Conservation (phyloP, 495 filamentous ascomycete genomes). For the Trichoderma virens region DNA sequence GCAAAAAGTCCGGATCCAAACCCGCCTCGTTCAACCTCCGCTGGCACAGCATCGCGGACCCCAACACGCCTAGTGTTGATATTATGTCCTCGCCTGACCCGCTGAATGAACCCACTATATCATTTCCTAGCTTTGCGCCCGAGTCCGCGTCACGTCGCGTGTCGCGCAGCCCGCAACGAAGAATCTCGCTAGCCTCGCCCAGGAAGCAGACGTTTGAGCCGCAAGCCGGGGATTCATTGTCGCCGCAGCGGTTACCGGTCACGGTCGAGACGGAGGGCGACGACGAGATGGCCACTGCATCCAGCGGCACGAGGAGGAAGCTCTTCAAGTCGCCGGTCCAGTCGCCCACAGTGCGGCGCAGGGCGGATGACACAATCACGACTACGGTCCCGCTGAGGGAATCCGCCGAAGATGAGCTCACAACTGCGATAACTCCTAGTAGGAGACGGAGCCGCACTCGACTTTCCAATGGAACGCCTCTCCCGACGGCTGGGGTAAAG, state of each 20-base stretch:
- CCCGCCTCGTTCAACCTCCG: background rate
- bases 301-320: conserved; percentile 18
- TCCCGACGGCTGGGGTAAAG: conserved; percentile 25
- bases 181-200: conserved; percentile 32
- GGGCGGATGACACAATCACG: conserved; percentile 26
- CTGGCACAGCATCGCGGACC: conserved; percentile 11
- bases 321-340: conserved; percentile 27
- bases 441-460: conserved; percentile 28
- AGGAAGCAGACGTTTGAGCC: conserved; percentile 47
- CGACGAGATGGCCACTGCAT: conserved; percentile 19
- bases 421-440: conserved; percentile 31
- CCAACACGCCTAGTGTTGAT: conserved; percentile 21
- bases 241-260: conserved; percentile 44
- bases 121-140: conserved; percentile 21
- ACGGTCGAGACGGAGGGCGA: conserved; percentile 43
- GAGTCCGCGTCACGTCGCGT: conserved; percentile 19
- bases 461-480: conserved; percentile 31
- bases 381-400: conserved; percentile 45
- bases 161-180: conserved; percentile 22
- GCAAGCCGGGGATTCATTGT: conserved; percentile 39
- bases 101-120: conserved; percentile 26
- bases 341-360: conserved; percentile 15
- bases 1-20: background rate
- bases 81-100: conserved; percentile 42
- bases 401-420: conserved; percentile 33